These are phyloP conservation scores for Phaeotremella fagi DNA, from an alignment of 768 basidiomycete genomes.

Conservation along the genomic window DNA sequence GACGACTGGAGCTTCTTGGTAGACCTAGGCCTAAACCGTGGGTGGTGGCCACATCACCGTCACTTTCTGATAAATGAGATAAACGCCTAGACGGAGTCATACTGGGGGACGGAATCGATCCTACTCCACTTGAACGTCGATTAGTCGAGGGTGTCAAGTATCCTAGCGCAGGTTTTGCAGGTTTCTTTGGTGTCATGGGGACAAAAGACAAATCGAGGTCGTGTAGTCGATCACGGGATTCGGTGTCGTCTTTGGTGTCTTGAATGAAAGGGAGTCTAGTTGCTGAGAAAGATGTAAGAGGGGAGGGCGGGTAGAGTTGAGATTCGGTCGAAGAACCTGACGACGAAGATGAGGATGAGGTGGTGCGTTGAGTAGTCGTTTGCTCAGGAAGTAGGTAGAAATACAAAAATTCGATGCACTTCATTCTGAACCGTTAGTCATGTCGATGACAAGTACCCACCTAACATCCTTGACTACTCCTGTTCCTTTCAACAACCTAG, in stretches of 20 bases:
- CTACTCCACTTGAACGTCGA: slow-evolving; percentile 14
- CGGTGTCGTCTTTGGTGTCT: slow-evolving; percentile 18
- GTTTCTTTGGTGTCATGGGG: slow-evolving; percentile 34
- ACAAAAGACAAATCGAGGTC: slow-evolving; percentile 39
- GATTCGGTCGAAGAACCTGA: slow-evolving; percentile 17
- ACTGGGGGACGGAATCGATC: neutral
- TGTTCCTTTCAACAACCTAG: slow-evolving; percentile 80
- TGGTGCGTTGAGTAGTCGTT: slow-evolving; percentile 10
- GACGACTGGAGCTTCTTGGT: slow-evolving; percentile 13
- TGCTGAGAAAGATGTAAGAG: slow-evolving; percentile 19
- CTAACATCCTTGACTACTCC: slow-evolving; percentile 81
- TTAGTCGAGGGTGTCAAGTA: slow-evolving; percentile 32
- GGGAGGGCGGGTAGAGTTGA: slow-evolving; percentile 37
- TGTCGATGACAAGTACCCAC: slow-evolving; percentile 50
- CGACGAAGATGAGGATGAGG: slow-evolving; percentile 21
- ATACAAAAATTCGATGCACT: slow-evolving; percentile 90
- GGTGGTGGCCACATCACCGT: neutral
- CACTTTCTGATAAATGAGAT: neutral
- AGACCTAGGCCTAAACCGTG: slow-evolving; percentile 20
- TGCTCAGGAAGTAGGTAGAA: slow-evolving; percentile 85
- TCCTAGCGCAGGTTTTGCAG: slow-evolving; percentile 31
- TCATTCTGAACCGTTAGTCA: slow-evolving; percentile 62
- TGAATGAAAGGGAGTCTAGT: slow-evolving; percentile 19
- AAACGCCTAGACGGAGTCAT: neutral
- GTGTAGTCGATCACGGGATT: slow-evolving; percentile 3